These are phyloP conservation scores for Backusella tuberculispora DNA, from an alignment of 192 early-diverging fungal genomes.

Conservation along the genomic window DNA sequence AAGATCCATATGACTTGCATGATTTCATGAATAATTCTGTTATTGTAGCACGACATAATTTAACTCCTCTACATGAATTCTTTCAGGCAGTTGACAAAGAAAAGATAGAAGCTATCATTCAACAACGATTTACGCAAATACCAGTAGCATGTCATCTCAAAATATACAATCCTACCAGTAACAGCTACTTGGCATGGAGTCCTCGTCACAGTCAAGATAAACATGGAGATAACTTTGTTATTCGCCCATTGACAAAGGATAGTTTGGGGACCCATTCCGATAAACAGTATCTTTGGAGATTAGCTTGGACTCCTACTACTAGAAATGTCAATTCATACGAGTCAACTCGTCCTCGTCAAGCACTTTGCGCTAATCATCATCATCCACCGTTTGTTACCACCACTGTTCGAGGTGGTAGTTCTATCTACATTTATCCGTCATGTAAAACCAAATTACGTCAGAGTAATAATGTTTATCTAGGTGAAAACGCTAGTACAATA, in stretches of 20 bases:
- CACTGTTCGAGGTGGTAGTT: not conserved
- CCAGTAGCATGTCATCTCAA: not conserved
- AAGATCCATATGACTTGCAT: conserved; percentile 8
- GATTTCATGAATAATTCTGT: not conserved
- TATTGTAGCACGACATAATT: not conserved
- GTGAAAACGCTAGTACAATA: not conserved
- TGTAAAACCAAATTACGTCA: not conserved
- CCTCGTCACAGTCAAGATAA: not conserved
- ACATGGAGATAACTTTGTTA: not conserved
- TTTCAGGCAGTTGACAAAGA: not conserved
- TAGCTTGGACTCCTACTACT: not conserved
- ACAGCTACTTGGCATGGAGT: not conserved
- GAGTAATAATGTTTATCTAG: not conserved
- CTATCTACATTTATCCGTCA: not conserved
- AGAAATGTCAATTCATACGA: not conserved
- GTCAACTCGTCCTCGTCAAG: not conserved
- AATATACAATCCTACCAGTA: not conserved
- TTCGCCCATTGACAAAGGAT: not conserved
- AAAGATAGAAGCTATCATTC: not conserved
- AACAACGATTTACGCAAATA: not conserved
- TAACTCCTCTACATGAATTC: not conserved
- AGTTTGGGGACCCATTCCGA: not conserved
- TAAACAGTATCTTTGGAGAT: not conserved
- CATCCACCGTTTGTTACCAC: not conserved
- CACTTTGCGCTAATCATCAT: not conserved